phyloP scores from a whole-genome alignment of 345 rosid genomes.

The Firmiana major region DNA sequence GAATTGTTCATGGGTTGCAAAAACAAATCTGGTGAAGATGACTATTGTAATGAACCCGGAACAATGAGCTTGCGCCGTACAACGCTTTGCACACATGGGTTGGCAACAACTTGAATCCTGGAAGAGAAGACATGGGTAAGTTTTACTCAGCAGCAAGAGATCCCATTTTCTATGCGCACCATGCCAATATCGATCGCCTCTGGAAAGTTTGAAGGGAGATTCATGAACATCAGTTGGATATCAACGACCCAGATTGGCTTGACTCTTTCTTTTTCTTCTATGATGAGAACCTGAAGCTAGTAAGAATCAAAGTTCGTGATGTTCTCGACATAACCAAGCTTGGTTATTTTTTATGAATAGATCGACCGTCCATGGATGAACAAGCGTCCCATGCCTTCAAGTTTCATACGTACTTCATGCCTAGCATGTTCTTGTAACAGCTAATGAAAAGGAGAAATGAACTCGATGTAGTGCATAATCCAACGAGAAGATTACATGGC shows the following conservation, averaged over 20 bases:
- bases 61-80: constrained; percentile 15
- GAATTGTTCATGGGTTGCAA: constrained; percentile 6
- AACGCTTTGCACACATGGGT: constrained; percentile 7
- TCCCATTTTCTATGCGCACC: constrained; percentile 21
- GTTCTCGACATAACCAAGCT: constrained; percentile 8
- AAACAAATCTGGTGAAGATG: not conserved
- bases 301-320: not conserved
- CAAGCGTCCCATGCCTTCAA: constrained; percentile 2
- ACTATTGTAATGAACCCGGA: not conserved
- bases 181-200: constrained; percentile 17
- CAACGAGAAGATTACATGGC: constrained; percentile 91
- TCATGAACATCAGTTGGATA: not conserved
- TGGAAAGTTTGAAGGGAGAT: constrained; percentile 17
- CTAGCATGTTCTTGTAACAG: no score
- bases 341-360: constrained; percentile 7
- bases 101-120: not conserved
- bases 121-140: constrained; percentile 18
- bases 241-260: constrained; percentile 10
- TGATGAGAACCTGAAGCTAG: constrained; percentile 13
- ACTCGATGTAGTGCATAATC: no score
- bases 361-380: constrained; percentile 18
- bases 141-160: constrained; percentile 21
- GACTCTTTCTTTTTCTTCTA: constrained; percentile 19
- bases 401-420: no score
- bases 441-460: no score